Conservation (phyloP, 768 basidiomycete genomes). For the Termitomyces sp. region DNA sequence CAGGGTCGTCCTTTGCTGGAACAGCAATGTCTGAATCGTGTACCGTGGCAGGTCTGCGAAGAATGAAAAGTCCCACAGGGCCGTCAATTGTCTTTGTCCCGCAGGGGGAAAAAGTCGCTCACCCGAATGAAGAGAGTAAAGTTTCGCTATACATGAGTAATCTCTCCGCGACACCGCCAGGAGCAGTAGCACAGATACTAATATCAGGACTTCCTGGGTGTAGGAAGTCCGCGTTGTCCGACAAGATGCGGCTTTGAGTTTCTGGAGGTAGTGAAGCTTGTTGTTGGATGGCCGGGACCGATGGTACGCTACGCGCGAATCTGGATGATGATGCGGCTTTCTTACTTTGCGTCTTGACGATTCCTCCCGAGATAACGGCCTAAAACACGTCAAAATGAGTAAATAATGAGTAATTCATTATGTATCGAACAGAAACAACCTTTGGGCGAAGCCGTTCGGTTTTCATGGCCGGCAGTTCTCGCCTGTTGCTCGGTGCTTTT, state of each 20-base stretch:
- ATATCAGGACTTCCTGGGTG: conserved; percentile 16
- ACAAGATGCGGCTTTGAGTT: not conserved
- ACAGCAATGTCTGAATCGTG: not conserved
- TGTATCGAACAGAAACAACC: conserved; percentile 3
- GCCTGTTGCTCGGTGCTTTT: not conserved
- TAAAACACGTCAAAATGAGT: not conserved
- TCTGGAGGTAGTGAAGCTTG: not conserved
- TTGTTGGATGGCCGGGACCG: conserved; percentile 10
- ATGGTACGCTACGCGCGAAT: conserved; percentile 3
- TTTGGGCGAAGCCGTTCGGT: conserved; percentile 10
- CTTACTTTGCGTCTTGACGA: conserved; percentile 21
- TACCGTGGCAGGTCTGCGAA: conserved; percentile 10
- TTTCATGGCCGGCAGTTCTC: conserved; percentile 3
- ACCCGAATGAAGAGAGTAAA: conserved; percentile 41
- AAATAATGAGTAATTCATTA: conserved; percentile 6
- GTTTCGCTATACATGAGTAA: conserved; percentile 49
- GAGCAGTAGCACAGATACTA: conserved; percentile 25
- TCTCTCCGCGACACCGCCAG: conserved; percentile 39
- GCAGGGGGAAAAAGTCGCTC: conserved; percentile 19
- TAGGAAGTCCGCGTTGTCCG: conserved; percentile 5
- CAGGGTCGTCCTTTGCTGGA: conserved; percentile 9
- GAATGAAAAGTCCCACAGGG: conserved; percentile 9
- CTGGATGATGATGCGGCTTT: conserved; percentile 6
- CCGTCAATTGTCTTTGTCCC: conserved; percentile 7
- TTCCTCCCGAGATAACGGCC: conserved; percentile 24